phyloP scores from a whole-genome alignment of 176 grass and related monocot species.

The Coix lacrymajobi region DNA sequence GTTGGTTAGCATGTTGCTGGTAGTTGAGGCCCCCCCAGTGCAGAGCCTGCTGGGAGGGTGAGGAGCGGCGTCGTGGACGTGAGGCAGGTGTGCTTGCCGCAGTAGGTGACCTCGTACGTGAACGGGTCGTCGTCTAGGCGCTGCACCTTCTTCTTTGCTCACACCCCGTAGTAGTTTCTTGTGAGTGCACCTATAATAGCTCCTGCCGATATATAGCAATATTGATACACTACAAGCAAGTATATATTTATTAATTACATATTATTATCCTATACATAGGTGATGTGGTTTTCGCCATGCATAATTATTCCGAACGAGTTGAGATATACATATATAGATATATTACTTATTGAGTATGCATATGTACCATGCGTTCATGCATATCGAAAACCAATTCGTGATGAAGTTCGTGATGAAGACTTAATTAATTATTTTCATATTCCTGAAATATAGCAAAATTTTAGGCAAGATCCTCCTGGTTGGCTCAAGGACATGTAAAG shows the following conservation, averaged over 20 bases:
- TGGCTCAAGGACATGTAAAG: no score
- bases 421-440: no score
- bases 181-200: constrained; percentile 92
- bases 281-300: no score
- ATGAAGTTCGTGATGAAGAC: no score
- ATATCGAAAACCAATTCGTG: no score
- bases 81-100: constrained; percentile 69
- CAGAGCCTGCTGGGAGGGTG: constrained; percentile 19
- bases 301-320: neutral
- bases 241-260: neutral
- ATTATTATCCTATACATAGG: no score
- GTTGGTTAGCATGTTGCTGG: neutral
- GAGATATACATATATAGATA: no score
- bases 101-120: constrained; percentile 75
- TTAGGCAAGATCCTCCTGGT: no score
- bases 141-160: constrained; percentile 90
- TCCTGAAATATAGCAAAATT: no score
- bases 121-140: constrained; percentile 67
- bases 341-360: no score
- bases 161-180: constrained; percentile 85
- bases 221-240: neutral
- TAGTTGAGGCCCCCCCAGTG: neutral
- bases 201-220: constrained; percentile 32
- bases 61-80: constrained; percentile 69
- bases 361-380: no score